These are phyloP conservation scores for Colletotrichum sp. DNA, from an alignment of 2,329 filamentous ascomycete genomes.

Conservation along the genomic window DNA sequence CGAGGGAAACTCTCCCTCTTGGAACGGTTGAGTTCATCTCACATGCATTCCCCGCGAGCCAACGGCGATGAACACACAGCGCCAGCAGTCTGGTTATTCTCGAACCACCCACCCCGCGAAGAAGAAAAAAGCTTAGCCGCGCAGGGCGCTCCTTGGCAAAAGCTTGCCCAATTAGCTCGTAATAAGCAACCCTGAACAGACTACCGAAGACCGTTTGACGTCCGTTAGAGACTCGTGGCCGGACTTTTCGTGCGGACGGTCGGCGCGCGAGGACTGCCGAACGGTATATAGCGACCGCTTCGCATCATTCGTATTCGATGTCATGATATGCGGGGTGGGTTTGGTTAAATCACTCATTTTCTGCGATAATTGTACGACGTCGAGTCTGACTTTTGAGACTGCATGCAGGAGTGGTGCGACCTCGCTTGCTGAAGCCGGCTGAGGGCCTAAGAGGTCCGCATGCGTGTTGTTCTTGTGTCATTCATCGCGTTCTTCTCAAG, in stretches of 20 bases:
- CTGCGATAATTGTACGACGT: background rate
- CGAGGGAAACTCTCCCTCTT: background rate
- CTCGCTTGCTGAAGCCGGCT: fast-evolving
- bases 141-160: background rate
- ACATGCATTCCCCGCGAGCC: background rate
- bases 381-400: background rate
- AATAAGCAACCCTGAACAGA: background rate
- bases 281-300: background rate
- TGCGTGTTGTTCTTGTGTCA: background rate
- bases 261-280: background rate
- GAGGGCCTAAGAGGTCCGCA: background rate
- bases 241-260: background rate
- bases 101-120: background rate
- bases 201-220: background rate
- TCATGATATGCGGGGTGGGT: background rate
- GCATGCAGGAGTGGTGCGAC: background rate
- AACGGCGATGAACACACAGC: background rate
- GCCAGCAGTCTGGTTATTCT: background rate
- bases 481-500: background rate
- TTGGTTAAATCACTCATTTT: background rate
- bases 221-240: background rate
- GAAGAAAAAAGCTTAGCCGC: background rate
- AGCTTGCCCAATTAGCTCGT: background rate
- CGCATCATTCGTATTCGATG: background rate
- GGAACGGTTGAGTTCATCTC: background rate